These are phyloP conservation scores for Fusarium multiceps DNA, from an alignment of 2,329 filamentous ascomycete genomes.

Conservation along the genomic window DNA sequence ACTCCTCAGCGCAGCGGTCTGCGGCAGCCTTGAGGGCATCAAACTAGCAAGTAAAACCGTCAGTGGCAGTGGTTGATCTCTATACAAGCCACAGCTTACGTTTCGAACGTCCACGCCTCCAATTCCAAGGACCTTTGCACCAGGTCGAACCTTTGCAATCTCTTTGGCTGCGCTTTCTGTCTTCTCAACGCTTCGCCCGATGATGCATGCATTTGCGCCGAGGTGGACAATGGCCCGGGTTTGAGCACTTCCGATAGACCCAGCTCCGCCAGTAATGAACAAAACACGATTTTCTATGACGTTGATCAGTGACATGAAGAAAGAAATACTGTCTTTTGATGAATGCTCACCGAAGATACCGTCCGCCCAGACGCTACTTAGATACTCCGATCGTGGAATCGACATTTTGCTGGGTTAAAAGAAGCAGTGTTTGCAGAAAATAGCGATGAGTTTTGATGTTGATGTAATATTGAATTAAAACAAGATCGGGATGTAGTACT, in stretches of 20 bases:
- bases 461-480: too few relatives aligned
- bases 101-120: slow-evolving; percentile 80
- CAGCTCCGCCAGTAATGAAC: slow-evolving; percentile 94
- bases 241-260: slow-evolving; percentile 93
- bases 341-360: too few relatives aligned
- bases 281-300: slow-evolving; percentile 82
- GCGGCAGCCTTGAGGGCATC: slow-evolving; percentile 69
- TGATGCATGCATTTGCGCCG: slow-evolving; percentile 92
- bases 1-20: slow-evolving; percentile 80
- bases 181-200: slow-evolving; percentile 90
- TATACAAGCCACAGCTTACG: too few relatives aligned
- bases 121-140: slow-evolving; percentile 87
- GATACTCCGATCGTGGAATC: too few relatives aligned
- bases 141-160: slow-evolving; percentile 80
- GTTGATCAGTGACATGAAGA: too few relatives aligned
- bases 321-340: too few relatives aligned
- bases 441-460: too few relatives aligned
- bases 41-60: slow-evolving; percentile 56
- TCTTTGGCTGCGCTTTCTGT: slow-evolving; percentile 83
- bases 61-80: too few relatives aligned
- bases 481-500: too few relatives aligned
- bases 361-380: too few relatives aligned
- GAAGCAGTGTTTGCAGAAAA: too few relatives aligned
- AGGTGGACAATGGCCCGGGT: slow-evolving; percentile 90
- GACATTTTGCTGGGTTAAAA: too few relatives aligned